Evolutionary conservation across 352 stramenopile genomes (phyloP), one percentile per base, ranked within the genome.

Genomic region (Globisporangium perplexum): DNA sequence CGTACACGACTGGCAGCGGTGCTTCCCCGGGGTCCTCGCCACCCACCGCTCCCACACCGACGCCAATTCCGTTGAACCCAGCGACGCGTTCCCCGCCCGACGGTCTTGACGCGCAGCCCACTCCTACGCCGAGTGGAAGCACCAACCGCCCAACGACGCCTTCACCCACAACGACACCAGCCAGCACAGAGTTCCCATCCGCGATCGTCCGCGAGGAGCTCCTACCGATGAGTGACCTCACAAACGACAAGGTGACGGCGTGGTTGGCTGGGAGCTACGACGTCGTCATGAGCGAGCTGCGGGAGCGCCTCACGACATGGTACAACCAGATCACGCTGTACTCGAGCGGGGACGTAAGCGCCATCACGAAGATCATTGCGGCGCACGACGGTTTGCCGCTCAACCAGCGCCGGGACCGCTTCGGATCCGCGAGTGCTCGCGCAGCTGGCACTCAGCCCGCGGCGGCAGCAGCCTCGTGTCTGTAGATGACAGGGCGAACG

Each of bases 381-480:
- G 14, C n/a, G 14, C 36, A 42, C 36, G 36, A n/a, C 36, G 11
- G 14, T 8, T 14, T 42, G 11, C 36, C 36, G 8, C 36, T 42
- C 1, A 42, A n/a, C 36, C 11, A 42, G 36, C 36, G 36, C 14
- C 14, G 0, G 10, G 36, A 42, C n/a, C 36, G 36, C 10, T 42
- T 42, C 36, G n/a, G n/a, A n/a, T 42, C 12, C n/a, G 36, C 6
- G 36, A 18, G 36, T 4, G n/a, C 36, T 5, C 36, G 36, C 8
- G n/a, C 12, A 7, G n/a, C 36, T 42, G 36, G 36, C 36, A 28
- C 26, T n/a, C 20, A 3, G 23, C 33, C 15, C 20, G 52, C 53
- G 33, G 47, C 53, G 35, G 50, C 50, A 35, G 46, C 36, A 42
- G 45, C 17, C 47, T 26, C 39, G 22, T 44, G 35, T 41, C 24